Evolutionary conservation across 2,329 filamentous ascomycete species (phyloP).

Genomic region (Elsinoe fawcettii): DNA sequence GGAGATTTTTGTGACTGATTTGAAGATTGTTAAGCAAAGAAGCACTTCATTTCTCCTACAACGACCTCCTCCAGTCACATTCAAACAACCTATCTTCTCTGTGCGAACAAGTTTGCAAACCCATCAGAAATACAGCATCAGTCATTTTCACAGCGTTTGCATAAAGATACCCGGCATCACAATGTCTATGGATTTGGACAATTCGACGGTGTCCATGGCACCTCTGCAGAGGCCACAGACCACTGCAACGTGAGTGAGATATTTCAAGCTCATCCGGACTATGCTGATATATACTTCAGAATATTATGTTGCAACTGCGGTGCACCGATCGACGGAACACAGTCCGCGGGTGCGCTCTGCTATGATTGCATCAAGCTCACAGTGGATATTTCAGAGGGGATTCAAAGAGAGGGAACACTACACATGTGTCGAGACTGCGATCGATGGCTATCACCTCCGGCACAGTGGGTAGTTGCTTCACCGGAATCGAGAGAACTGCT

Average conservation of each 20-base stretch:
- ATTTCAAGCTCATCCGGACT: constrained; percentile 15
- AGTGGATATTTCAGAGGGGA: constrained; percentile 83
- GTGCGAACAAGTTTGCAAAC: no score
- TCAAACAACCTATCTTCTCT: no score
- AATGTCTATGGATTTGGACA: constrained; percentile 35
- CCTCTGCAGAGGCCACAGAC: constrained; percentile 24
- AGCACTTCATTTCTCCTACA: background rate
- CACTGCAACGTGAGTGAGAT: constrained; percentile 21
- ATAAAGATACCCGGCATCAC: constrained; percentile 16
- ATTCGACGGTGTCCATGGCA: constrained; percentile 23
- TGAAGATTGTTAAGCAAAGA: constrained; percentile 6
- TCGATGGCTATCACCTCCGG: constrained; percentile 81
- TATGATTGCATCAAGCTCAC: constrained; percentile 94
- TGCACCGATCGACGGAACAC: constrained; percentile 87
- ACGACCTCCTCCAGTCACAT: background rate
- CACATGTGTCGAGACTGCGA: constrained; percentile 94
- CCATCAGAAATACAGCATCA: background rate
- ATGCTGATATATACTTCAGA: constrained; percentile 34
- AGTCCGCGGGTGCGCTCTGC: constrained; percentile 77
- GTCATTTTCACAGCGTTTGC: constrained; percentile 6
- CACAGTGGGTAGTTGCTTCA: constrained; percentile 73
- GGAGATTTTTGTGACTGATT: constrained; percentile 15
- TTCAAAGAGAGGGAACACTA: constrained; percentile 81
- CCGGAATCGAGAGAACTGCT: constrained; percentile 89
- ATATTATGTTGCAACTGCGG: constrained; percentile 98